phyloP scores from a whole-genome alignment of 495 filamentous ascomycete species.

The Penicillium argentinense region DNA sequence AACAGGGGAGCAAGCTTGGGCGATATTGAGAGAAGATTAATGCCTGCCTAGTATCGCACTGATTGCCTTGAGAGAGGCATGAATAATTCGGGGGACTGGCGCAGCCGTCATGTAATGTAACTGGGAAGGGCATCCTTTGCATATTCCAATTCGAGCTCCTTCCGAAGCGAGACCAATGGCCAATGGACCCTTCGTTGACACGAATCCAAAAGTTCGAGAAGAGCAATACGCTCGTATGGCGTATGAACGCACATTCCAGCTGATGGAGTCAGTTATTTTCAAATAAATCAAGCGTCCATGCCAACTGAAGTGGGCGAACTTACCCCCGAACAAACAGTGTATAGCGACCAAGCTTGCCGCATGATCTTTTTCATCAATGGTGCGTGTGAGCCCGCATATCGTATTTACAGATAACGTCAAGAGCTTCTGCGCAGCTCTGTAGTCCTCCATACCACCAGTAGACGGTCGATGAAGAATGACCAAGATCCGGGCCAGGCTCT shows the following conservation, averaged over 20 bases:
- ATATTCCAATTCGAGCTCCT: conserved; percentile 29
- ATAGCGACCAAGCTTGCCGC: conserved; percentile 21
- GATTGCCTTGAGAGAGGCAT: too few relatives aligned
- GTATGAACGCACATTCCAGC: conserved; percentile 30
- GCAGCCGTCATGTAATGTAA: conserved; percentile 16
- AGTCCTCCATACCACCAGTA: conserved; percentile 25
- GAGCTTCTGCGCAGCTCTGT: conserved; percentile 21
- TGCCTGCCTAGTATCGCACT: too few relatives aligned
- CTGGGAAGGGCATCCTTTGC: conserved; percentile 21
- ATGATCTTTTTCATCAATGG: conserved; percentile 18
- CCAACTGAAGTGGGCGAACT: too few relatives aligned
- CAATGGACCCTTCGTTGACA: conserved; percentile 23
- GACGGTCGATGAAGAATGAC: conserved; percentile 30
- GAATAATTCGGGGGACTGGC: too few relatives aligned
- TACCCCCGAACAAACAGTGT: conserved; percentile 32
- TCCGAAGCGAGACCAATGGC: conserved; percentile 22
- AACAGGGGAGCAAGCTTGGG: too few relatives aligned
- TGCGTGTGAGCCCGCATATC: conserved; percentile 27
- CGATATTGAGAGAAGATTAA: too few relatives aligned
- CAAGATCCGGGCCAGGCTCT: conserved; percentile 28
- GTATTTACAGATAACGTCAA: conserved; percentile 17
- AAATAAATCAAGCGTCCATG: background rate
- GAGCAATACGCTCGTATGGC: conserved; percentile 22
- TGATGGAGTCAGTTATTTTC: conserved; percentile 7
- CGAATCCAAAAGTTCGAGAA: conserved; percentile 23